Evolutionary conservation across 2,329 filamentous ascomycete species (phyloP).

Genomic region (Ascocoryne sarcoides): DNA sequence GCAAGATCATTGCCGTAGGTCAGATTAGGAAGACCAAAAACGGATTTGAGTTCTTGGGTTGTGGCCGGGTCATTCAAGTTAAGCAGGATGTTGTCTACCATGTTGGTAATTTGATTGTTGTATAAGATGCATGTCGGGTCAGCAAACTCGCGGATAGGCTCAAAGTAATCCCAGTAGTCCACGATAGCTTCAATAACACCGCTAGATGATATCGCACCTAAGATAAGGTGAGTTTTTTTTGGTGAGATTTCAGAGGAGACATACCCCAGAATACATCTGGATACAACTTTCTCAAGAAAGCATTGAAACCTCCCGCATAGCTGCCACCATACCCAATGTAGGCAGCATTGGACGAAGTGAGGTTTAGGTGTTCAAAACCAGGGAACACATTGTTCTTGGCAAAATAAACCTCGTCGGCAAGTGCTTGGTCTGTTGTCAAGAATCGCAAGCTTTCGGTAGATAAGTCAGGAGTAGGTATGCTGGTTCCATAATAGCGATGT

Average conservation of each 20-base stretch:
- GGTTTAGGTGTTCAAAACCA: conserved; percentile 56
- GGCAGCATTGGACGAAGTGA: conserved; percentile 56
- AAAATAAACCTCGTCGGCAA: conserved; percentile 78
- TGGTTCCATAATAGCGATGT: conserved; percentile 79
- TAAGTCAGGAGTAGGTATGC: conserved; percentile 59
- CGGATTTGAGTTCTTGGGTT: conserved; percentile 38
- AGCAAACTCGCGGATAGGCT: conserved; percentile 46
- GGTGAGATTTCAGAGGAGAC: not conserved
- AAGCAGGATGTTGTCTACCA: conserved; percentile 50
- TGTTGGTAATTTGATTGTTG: conserved; percentile 51
- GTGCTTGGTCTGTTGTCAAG: conserved; percentile 71
- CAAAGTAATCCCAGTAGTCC: conserved; percentile 63
- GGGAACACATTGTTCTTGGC: conserved; percentile 62
- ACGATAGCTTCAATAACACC: conserved; percentile 70
- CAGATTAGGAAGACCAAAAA: conserved; percentile 42
- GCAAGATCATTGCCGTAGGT: conserved; percentile 41
- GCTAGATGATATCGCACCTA: conserved; percentile 63
- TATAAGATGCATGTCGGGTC: conserved; percentile 54
- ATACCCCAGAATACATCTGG: conserved; percentile 66
- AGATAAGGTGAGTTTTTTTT: conserved; percentile 1
- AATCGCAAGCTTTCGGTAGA: conserved; percentile 66
- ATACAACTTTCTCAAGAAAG: conserved; percentile 67
- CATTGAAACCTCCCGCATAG: conserved; percentile 73
- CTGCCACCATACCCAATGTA: conserved; percentile 79
- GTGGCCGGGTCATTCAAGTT: conserved; percentile 35